Evolutionary conservation across 1,284 basidiomycete genomes (phyloP), one percentile per base, ranked within the genome.

Genomic region (Rhodotorula mucilaginosa): DNA sequence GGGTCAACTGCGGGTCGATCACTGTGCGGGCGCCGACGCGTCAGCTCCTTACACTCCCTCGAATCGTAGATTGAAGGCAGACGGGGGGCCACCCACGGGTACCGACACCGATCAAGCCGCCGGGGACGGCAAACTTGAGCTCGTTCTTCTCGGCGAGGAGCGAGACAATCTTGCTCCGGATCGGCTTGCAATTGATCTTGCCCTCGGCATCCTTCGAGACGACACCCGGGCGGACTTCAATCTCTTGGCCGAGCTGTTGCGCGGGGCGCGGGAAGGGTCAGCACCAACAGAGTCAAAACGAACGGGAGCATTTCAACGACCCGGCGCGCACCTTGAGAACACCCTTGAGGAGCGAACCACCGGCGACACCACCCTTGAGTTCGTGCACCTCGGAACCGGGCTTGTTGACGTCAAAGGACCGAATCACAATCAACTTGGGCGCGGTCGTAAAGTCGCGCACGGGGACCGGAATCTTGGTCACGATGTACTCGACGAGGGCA

Each of bases 341-440:
- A 79, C 96, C 97, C 19, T 89, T 91, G 74, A 99, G 86, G 80
- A 99, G 96, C 52, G 91, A 95, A 52, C 96, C 96, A 83, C 96
- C 96, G 23, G 96, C 97, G 47, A 99, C 97, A 81, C 97, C 97
- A 74, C 96, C 96, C 83, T 97, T 96, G 71, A 99, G 87, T 73
- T 99, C 96, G 78, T 97, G 91, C 15, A 99, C 93, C 81, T 96
- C 93, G 8, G 95, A 89, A 81, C 96, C 96, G 18, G 96, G 96
- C 84, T 97, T 98, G 87, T 99, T 99, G 82, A 99, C 96, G 82
- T 99, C 97, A 83, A 99, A 99, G n/a, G 95, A 98, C 16, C 78
- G 93, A 81, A 99, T 99, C 80, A 99, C 95, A 79, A 99, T 98
- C 76, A 99, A 88, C 61, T 90, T 88, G 0, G 96, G 93, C 76